Evolutionary conservation across 768 basidiomycete species (phyloP), one percentile per base, ranked within the genome.

Genomic region (Trametes cingulata): DNA sequence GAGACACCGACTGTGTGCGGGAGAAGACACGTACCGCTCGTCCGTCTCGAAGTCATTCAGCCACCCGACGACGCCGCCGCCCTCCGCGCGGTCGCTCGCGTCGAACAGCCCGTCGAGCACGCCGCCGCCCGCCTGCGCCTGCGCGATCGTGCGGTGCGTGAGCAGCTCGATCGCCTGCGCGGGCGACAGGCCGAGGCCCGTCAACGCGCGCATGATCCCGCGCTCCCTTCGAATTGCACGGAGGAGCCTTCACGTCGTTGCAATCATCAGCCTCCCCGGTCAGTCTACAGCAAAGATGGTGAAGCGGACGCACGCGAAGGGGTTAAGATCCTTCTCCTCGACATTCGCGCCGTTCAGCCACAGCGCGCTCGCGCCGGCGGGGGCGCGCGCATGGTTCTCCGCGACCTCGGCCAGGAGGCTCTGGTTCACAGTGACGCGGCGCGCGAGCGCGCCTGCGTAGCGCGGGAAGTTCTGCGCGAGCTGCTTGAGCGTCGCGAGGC

Each of bases 21-120:
- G 17, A n/a, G n/a, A 19, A 29, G 9, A 14, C 39, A 50, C 46
- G 77, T 60, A 93, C 78, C 85, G 78, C 40, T 75, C 77, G 72
- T 98, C 97, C 63, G 84, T 90, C 75, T 92, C 88, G 19, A 98
- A 73, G 69, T 99, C 87, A 72, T 98, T 99, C 88, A 89, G 91
- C 85, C 91, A 98, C 0, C 87, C 69, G 39, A 95, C 80, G 3
- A 90, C 79, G 36, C 75, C 79, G 0, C 88, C 93, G 1, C 83
- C 92, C 70, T 99, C 97, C 3, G 70, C 67, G 17, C 91, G 78
- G 73, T 99, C 96, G 58, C 90, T 93, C 1, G 94, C 89, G 72
- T 98, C 97, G 58, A 96, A 88, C n/a, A 97, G 65, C 0, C 88
- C 91, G 54, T 91, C 88, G 52, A 84, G 65, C 5, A 79, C 76